Evolutionary conservation across 352 stramenopile genomes (phyloP).

Genomic region (Blastocystis hominis): DNA sequence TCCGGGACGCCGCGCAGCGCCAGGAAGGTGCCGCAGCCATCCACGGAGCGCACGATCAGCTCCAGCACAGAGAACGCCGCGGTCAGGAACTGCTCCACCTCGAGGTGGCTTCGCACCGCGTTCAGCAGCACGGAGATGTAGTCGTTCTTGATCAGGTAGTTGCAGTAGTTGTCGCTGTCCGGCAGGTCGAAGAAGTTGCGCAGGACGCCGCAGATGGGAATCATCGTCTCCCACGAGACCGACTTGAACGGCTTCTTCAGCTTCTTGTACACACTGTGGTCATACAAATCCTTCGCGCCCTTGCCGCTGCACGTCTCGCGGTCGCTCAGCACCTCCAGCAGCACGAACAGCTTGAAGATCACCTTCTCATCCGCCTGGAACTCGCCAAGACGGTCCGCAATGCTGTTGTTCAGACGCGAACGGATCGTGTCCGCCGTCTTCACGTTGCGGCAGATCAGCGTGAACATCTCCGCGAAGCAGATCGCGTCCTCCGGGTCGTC

Average conservation of each 20-base stretch:
- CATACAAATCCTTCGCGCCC: slow-evolving; percentile 35
- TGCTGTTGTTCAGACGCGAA: slow-evolving; percentile 1
- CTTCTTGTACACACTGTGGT: slow-evolving; percentile 42
- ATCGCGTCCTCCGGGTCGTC: background rate
- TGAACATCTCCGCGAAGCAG: slow-evolving; percentile 32
- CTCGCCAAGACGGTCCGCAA: slow-evolving; percentile 13
- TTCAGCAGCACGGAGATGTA: slow-evolving; percentile 50
- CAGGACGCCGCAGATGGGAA: slow-evolving; percentile 3
- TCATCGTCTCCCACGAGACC: slow-evolving; percentile 13
- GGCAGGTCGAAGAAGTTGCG: slow-evolving; percentile 46
- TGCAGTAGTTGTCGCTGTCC: slow-evolving; percentile 8
- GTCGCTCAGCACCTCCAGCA: slow-evolving; percentile 23
- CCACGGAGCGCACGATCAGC: slow-evolving; percentile 43
- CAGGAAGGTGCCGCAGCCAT: slow-evolving; percentile 50
- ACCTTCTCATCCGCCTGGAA: slow-evolving; percentile 51
- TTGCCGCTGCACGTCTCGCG: background rate
- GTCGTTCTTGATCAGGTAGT: slow-evolving; percentile 57
- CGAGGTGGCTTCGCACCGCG: slow-evolving; percentile 9
- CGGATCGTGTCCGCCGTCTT: background rate
- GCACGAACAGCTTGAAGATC: background rate
- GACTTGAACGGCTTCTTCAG: slow-evolving; percentile 28
- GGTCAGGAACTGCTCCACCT: slow-evolving; percentile 3
- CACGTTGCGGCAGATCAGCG: background rate
- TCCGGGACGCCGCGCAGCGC: slow-evolving; percentile 30
- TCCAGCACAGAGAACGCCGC: slow-evolving; percentile 44